These are phyloP conservation scores for Reutealis trisperma DNA, from an alignment of 345 rosid genomes.

Conservation along the genomic window DNA sequence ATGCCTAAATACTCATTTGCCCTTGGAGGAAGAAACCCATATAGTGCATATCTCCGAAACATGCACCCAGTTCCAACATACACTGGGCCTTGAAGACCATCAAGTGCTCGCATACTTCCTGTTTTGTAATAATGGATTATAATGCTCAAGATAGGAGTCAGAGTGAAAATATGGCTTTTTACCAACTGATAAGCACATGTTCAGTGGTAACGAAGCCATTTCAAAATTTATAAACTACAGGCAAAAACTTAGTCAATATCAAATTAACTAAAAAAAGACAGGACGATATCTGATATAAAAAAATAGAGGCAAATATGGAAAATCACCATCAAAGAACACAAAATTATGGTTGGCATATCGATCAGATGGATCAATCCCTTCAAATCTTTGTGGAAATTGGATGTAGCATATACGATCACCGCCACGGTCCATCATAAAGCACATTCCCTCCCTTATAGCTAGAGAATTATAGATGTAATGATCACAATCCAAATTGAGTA, in stretches of 20 bases:
- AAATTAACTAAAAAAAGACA: too few relatives aligned
- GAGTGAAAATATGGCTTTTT: not conserved
- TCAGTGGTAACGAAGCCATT: too few relatives aligned
- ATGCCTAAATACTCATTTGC: conserved; percentile 74
- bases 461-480: conserved; percentile 74
- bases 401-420: conserved; percentile 89
- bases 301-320: not conserved
- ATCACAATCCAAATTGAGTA: conserved; percentile 86
- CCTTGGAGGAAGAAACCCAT: conserved; percentile 93
- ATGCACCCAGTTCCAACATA: conserved; percentile 95
- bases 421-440: conserved; percentile 98
- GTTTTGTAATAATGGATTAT: conserved; percentile 15
- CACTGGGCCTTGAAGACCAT: conserved; percentile 91
- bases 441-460: conserved; percentile 88
- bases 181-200: too few relatives aligned
- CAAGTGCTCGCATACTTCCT: conserved; percentile 96
- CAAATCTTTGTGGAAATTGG: conserved; percentile 91
- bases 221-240: too few relatives aligned
- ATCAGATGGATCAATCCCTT: conserved; percentile 96
- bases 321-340: conserved; percentile 80
- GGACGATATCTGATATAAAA: too few relatives aligned
- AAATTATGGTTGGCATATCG: conserved; percentile 89
- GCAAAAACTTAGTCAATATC: too few relatives aligned
- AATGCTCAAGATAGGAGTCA: not conserved
- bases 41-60: conserved; percentile 87